Base-by-base conservation (phyloP, 129 eudicot species). In the Flaveria linearis region DNA sequence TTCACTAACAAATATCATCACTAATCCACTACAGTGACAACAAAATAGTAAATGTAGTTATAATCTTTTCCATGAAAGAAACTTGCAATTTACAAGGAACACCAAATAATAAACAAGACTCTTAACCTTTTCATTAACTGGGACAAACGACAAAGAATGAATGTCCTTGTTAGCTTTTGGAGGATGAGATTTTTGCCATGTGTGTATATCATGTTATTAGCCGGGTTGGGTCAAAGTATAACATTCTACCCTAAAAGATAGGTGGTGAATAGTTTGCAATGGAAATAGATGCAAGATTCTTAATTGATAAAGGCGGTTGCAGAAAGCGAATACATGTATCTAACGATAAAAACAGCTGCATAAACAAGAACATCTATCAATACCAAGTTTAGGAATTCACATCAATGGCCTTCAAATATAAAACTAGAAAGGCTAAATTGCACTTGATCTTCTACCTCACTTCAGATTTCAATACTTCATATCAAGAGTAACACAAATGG, bases 401-500 rank as follows among this genome's bases (percentile, higher is more conserved):
- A 56, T 69, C 36, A 68, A 42, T n/a, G 42, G 20, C 68, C 63
- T 25, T 69, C 49, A 56, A 16, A 57, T 58, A 13, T 45, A 69
- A 25, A 14, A 16, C 47, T 46, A 68, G 22, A 28, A 15, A 69
- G 25, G 43, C 71, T 78, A 43, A 12, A 41, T 57, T 56, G 68
- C 30, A 68, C 52, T 20, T 52, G 22, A 66, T 66, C 7, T 20
- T 23, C 46, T 58, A 46, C 57, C 68, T 52, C 30, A 49, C 47
- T 56, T 4, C 57, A 25, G 81, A 25, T 47, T 50, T 65, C 22
- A 36, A 25, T 63, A 66, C 58, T 74, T 51, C 46, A 11, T 70
- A 41, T 28, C 68, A 76, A 67, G 16, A 56, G 73, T 80, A 46
- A 71, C 72, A 79, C 28, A 43, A 36, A 9, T 16, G 55, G 66